Percentiles rank a stretch among this genome's conserved stretches.
phyloP scores from a whole-genome alignment of 352 stramenopile genomes.

The Pythium aquatile region DNA sequence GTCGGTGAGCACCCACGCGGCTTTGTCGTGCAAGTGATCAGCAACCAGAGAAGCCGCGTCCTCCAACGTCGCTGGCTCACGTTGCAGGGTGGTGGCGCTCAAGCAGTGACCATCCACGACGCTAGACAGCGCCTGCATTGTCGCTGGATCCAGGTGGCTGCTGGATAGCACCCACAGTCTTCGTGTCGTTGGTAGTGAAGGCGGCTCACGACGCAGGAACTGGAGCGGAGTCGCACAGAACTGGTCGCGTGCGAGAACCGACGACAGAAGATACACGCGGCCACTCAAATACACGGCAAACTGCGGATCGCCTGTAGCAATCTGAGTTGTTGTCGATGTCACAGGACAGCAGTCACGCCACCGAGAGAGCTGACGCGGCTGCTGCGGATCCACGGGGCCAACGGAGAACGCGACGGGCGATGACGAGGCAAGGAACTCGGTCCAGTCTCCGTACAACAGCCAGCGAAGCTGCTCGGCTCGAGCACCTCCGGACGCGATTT shows the following conservation, averaged over 20 bases:
- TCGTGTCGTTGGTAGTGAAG: conserved; percentile 8
- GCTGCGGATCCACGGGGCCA: conserved; percentile 12
- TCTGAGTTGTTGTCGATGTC: conserved; percentile 5
- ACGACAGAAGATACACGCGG: conserved; percentile 55
- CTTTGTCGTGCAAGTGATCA: conserved; percentile 17
- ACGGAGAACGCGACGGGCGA: conserved; percentile 20
- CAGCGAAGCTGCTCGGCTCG: conserved; percentile 58
- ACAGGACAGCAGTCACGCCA: conserved; percentile 74
- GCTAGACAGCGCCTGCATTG: conserved; percentile 9
- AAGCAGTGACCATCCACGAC: conserved; percentile 27
- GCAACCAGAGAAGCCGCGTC: conserved; percentile 29
- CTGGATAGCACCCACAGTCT: conserved; percentile 48
- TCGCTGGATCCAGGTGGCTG: background rate
- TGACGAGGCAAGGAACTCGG: conserved; percentile 22
- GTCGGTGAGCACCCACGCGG: conserved; percentile 52
- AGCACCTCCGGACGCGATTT: conserved; percentile 25
- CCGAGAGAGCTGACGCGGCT: conserved; percentile 34
- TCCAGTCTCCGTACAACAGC: conserved; percentile 64
- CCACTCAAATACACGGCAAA: conserved; percentile 45
- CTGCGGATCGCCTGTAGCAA: conserved; percentile 38
- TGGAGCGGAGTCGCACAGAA: conserved; percentile 51
- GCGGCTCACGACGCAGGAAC: conserved; percentile 38
- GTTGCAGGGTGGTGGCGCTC: conserved; percentile 32
- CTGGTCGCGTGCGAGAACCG: conserved; percentile 26
- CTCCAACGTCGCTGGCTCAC: conserved; percentile 28